Evolutionary conservation across 2,329 filamentous ascomycete species (phyloP).

Genomic region (Microdochium bolleyi): DNA sequence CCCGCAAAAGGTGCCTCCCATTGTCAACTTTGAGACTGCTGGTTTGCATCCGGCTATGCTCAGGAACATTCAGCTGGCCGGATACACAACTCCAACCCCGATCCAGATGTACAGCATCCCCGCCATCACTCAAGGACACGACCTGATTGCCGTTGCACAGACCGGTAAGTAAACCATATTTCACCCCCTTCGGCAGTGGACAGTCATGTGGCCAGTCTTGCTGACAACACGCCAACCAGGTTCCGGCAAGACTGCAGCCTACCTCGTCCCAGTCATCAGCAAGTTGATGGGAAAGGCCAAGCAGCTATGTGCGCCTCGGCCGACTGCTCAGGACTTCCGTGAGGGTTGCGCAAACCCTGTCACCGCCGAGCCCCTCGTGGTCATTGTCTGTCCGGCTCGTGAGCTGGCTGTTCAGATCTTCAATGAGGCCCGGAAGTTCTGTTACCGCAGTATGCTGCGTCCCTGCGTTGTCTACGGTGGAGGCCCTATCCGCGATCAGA

Average conservation of each 20-base stretch:
- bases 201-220: not conserved
- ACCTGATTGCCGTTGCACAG: slow-evolving; percentile 85
- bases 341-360: slow-evolving; percentile 37
- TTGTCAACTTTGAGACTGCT: slow-evolving; percentile 60
- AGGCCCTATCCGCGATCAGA: slow-evolving; percentile 61
- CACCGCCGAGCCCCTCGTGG: slow-evolving; percentile 77
- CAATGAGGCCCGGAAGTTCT: slow-evolving; percentile 85
- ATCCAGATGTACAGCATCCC: slow-evolving; percentile 85
- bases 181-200: not conserved
- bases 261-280: slow-evolving; percentile 80
- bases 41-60: slow-evolving; percentile 80
- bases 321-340: slow-evolving; percentile 51
- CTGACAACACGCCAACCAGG: slow-evolving; percentile 41
- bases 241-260: slow-evolving; percentile 93
- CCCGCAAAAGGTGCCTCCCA: slow-evolving; percentile 37
- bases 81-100: slow-evolving; percentile 68
- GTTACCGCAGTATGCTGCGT: slow-evolving; percentile 90
- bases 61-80: slow-evolving; percentile 65
- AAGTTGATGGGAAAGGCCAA: slow-evolving; percentile 94
- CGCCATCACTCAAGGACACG: slow-evolving; percentile 65
- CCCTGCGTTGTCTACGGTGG: slow-evolving; percentile 88
- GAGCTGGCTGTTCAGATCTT: slow-evolving; percentile 94
- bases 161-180: slow-evolving; percentile 58
- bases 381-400: slow-evolving; percentile 79
- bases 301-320: slow-evolving; percentile 72